A percentile compares a stretch with the other conserved stretches of the same genome.
Evolutionary conservation across 2,329 filamentous ascomycete genomes (phyloP).

Genomic region (Aulographum hederae): DNA sequence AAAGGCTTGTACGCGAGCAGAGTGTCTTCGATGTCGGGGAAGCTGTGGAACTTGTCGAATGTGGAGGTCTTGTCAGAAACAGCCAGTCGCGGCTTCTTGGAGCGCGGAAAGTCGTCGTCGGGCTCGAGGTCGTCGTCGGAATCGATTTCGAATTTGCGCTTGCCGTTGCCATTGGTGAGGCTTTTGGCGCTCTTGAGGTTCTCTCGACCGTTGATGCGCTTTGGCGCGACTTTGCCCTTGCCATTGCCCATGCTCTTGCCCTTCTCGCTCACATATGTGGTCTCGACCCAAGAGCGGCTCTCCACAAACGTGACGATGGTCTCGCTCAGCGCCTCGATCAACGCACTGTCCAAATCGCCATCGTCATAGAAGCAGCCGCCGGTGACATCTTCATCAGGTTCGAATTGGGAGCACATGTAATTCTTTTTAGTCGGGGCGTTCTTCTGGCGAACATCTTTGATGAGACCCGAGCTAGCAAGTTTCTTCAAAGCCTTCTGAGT

Average conservation of each 20-base stretch:
- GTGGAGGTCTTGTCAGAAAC: not conserved
- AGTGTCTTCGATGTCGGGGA: not conserved
- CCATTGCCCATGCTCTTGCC: not conserved
- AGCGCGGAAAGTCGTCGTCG: too few relatives aligned
- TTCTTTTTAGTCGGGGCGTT: conserved; percentile 84
- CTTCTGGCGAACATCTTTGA: conserved; percentile 80
- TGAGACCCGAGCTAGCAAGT: conserved; percentile 63
- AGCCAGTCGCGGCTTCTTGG: too few relatives aligned
- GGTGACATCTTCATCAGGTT: conserved; percentile 75
- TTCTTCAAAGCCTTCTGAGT: conserved; percentile 70
- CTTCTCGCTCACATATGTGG: conserved; percentile 1
- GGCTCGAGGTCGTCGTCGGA: too few relatives aligned
- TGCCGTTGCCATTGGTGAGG: not conserved
- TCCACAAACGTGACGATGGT: conserved; percentile 60
- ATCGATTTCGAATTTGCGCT: too few relatives aligned
- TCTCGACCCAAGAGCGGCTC: conserved; percentile 45
- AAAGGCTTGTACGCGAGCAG: not conserved
- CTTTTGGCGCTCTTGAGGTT: not conserved
- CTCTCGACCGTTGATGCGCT: not conserved
- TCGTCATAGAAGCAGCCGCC: conserved; percentile 93
- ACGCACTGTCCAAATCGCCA: conserved; percentile 70
- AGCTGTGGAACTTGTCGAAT: not conserved
- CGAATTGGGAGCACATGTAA: conserved; percentile 78
- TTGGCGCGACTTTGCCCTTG: not conserved
- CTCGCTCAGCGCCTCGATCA: conserved; percentile 45